Conservation (phyloP, 2,329 filamentous ascomycete species). For the Colletotrichum endophyticum region DNA sequence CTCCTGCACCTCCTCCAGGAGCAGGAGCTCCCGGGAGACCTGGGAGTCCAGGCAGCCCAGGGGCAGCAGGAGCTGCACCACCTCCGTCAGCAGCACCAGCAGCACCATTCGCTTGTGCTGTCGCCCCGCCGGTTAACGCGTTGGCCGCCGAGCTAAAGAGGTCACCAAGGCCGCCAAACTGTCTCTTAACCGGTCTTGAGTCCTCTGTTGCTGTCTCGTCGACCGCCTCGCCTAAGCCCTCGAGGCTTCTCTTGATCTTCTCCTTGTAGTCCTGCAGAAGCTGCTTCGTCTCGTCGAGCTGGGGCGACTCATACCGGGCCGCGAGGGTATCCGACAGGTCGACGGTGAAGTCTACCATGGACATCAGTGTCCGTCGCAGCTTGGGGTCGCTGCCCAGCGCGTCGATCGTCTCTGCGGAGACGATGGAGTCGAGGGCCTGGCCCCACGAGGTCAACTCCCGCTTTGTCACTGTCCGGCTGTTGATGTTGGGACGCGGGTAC, state of each 20-base stretch:
- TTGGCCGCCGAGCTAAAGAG: background rate
- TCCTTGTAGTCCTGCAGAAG: conserved; percentile 9
- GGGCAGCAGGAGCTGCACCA: background rate
- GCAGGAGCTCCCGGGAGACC: background rate
- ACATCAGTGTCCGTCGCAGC: conserved; percentile 12
- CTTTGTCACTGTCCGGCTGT: background rate
- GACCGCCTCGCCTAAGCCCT: background rate
- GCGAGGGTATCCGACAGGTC: conserved; percentile 15
- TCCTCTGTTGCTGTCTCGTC: background rate
- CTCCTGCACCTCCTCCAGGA: background rate
- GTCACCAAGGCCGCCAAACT: background rate
- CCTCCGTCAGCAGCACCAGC: background rate
- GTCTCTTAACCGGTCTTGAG: background rate
- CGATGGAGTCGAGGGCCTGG: conserved; percentile 11
- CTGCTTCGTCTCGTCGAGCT: conserved; percentile 12
- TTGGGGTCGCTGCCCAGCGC: conserved; percentile 14
- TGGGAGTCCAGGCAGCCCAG: background rate
- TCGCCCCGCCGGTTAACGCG: background rate
- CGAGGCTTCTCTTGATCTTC: background rate
- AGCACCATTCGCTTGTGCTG: background rate
- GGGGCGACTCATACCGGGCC: background rate
- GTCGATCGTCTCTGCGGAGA: conserved; percentile 9
- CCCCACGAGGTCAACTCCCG: conserved; percentile 6
- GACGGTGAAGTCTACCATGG: conserved; percentile 19
- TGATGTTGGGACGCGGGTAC: background rate